Evolutionary conservation across 1,284 basidiomycete species (phyloP).

Genomic region (Bondarzewia mesenterica): DNA sequence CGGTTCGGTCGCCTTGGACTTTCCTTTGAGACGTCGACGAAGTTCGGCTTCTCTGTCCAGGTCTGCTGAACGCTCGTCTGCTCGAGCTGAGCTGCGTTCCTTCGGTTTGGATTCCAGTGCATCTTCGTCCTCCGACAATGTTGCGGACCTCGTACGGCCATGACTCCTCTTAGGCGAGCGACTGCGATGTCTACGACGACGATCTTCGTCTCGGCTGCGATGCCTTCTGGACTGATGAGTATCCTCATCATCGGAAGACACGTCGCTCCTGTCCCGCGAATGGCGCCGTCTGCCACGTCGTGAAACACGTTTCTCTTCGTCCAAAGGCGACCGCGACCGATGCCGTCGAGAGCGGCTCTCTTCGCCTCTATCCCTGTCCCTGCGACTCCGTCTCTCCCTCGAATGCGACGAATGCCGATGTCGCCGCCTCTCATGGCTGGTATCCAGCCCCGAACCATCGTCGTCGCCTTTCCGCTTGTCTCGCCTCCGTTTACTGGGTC

Average conservation of each 20-base stretch:
- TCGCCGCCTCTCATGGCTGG: slow-evolving; percentile 15
- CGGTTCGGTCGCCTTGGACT: slow-evolving; percentile 18
- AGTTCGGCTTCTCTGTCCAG: slow-evolving; percentile 17
- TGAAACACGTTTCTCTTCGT: background rate
- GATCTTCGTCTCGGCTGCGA: background rate
- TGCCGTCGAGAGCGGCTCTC: background rate
- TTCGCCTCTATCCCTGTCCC: slow-evolving; percentile 1
- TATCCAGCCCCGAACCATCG: slow-evolving; percentile 9
- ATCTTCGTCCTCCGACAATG: slow-evolving; percentile 7
- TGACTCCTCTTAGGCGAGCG: slow-evolving; percentile 6
- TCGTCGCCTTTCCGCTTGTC: slow-evolving; percentile 2
- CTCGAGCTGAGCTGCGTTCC: slow-evolving; percentile 11
- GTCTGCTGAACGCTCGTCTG: slow-evolving; percentile 13
- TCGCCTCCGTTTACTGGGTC: slow-evolving; percentile 19
- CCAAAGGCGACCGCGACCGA: background rate
- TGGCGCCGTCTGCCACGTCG: background rate
- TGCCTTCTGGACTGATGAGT: slow-evolving; percentile 1
- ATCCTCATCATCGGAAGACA: background rate
- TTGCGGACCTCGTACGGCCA: slow-evolving; percentile 5
- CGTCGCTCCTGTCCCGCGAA: background rate
- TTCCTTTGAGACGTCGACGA: slow-evolving; percentile 24
- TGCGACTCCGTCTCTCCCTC: background rate
- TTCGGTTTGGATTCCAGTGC: slow-evolving; percentile 4
- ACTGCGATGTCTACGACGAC: background rate
- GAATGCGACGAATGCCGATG: slow-evolving; percentile 15